phyloP scores from a whole-genome alignment of 441 rosid species.

The Sinapis alba region DNA sequence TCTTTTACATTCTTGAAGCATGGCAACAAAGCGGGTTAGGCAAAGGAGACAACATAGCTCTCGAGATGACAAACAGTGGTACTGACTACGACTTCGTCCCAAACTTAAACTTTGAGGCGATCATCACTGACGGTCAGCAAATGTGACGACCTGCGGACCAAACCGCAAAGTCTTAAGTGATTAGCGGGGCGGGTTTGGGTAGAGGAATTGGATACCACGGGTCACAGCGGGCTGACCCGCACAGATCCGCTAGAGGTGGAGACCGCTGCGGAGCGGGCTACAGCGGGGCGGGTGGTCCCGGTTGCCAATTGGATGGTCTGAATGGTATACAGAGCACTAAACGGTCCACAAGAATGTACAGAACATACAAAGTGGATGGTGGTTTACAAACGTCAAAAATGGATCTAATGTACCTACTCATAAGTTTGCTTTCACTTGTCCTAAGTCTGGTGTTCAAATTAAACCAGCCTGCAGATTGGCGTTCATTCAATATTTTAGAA shows the following conservation, averaged over 20 bases:
- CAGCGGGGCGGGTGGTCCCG: background rate
- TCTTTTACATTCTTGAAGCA: constrained; percentile 90
- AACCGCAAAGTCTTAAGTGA: too few species aligned
- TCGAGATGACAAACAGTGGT: constrained; percentile 77
- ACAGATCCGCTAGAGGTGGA: too few species aligned
- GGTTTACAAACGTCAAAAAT: background rate
- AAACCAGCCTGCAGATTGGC: background rate
- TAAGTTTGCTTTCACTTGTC: background rate
- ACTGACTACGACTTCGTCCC: constrained; percentile 81
- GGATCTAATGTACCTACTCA: background rate
- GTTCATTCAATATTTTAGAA: background rate
- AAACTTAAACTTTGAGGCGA: constrained; percentile 74
- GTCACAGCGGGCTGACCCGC: too few species aligned
- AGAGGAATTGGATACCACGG: too few species aligned
- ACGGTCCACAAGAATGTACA: background rate
- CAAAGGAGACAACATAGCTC: constrained; percentile 93
- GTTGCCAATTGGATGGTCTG: background rate
- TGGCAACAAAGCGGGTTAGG: constrained; percentile 99
- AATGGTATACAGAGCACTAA: background rate
- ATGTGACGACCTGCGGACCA: too few species aligned
- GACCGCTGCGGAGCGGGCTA: too few species aligned
- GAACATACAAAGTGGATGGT: background rate
- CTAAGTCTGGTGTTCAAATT: background rate
- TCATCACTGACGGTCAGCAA: too few species aligned
- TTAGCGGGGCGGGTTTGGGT: too few species aligned